Evolutionary conservation across 75 land plant genomes (phyloP), one percentile per base, ranked within the genome.

Genomic region (Azolla pinnata): DNA sequence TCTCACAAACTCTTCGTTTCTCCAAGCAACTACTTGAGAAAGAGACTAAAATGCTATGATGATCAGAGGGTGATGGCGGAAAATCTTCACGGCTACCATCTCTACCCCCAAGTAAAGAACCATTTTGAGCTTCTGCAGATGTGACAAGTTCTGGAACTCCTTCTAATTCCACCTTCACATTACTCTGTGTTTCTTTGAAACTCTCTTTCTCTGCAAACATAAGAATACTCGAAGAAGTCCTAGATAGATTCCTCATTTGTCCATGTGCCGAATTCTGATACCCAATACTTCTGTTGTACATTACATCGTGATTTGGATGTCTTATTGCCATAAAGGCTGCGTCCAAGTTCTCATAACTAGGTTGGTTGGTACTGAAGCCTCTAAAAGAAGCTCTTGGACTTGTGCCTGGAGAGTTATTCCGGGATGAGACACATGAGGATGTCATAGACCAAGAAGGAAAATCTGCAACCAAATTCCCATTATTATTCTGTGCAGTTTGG

Each of bases 41-140:
- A 1, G 85, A 80, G 33, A 91, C 88, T 71, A 91, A 64, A 59
- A 91, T 87, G 62, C 92, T 91, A 62, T 84, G 83, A 65, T 91
- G 75, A 57, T 84, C 95, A 34, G 86, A 79, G 47, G 79, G 75
- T 4, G 97, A 73, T 29, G 83, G 83, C 9, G 81, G 88, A 49
- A 87, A 80, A 38, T 76, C 87, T 56, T 77, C 87, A 31, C 27
- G 51, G 19, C 18, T 48, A 48, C 19, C 51, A 14, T 17, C 21
- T 8, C 19, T 14, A 48, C 19, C 51, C 51, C 19, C 51, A 9
- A 9, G 19, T 18, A 18, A 3, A 12, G 18, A 8, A 14, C 18
- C 18, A 48, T 20, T 48, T 20, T 48, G 18, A 14, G 21, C 51
- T 4, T 48, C 21, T 5, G 10, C 40, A 35, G 40, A 35, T 35